Conservation (phyloP, 148 eudicot species). For the Amaranthus hypochondriacus region DNA sequence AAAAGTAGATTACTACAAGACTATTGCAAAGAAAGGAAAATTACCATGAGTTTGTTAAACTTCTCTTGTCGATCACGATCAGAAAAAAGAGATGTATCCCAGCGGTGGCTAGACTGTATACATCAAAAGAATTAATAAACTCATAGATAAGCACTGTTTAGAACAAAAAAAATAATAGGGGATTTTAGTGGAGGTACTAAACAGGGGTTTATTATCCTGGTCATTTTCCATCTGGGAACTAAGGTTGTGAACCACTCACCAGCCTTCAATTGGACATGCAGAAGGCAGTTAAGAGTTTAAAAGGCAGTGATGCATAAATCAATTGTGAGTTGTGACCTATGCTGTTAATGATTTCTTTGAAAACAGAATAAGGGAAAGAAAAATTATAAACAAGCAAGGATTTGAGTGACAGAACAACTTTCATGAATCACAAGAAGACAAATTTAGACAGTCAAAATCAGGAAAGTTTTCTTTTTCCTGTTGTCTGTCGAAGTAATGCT, state of each 20-base stretch:
- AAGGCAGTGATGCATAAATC: not conserved
- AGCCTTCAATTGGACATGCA: not conserved
- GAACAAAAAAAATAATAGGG: not conserved
- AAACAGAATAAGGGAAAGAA: not conserved
- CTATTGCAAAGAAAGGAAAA: conserved; percentile 11
- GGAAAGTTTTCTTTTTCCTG: not conserved
- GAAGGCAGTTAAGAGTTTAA: not conserved
- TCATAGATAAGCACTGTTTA: conserved; percentile 16
- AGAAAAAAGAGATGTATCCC: conserved; percentile 69
- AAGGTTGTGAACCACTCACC: not conserved
- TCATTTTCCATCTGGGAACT: not conserved
- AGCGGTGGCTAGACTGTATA: conserved; percentile 66
- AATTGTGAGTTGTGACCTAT: not conserved
- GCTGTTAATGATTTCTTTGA: not conserved
- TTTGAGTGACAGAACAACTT: not conserved
- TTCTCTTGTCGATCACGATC: conserved; percentile 96
- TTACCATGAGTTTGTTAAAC: conserved; percentile 99
- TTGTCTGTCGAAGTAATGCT: not conserved
- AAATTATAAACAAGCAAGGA: not conserved
- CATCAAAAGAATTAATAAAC: conserved; percentile 15
- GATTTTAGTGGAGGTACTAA: too few relatives aligned
- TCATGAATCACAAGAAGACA: not conserved
- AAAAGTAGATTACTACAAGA: not conserved
- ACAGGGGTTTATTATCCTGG: too few relatives aligned
- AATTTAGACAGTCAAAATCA: not conserved